Conservation (phyloP, 768 basidiomycete genomes). For the Hebeloma cylindrosporum region DNA sequence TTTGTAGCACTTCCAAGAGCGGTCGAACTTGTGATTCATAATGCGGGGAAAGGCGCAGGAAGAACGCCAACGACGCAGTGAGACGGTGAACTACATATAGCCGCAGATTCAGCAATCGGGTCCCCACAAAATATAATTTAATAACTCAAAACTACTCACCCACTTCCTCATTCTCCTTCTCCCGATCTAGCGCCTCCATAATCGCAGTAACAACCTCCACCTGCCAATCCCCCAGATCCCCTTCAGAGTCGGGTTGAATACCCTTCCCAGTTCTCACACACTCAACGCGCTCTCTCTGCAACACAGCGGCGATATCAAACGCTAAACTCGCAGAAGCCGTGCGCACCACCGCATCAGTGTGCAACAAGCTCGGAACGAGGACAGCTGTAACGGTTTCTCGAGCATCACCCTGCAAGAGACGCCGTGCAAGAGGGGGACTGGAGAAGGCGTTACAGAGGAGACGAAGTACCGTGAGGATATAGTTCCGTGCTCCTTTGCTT, state of each 20-base stretch:
- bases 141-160: conserved; percentile 46
- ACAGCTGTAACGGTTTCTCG: conserved; percentile 46
- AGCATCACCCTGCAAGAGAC: conserved; percentile 31
- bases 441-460: conserved; percentile 70
- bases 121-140: conserved; percentile 1
- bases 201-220: conserved; percentile 81
- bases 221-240: conserved; percentile 80
- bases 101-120: conserved; percentile 1
- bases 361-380: conserved; percentile 66
- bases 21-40: conserved; percentile 52
- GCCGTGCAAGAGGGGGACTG: conserved; percentile 42
- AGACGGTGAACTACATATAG: conserved; percentile 70
- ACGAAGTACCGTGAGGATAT: conserved; percentile 63
- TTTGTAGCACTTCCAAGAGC: conserved; percentile 72
- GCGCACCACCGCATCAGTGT: conserved; percentile 65
- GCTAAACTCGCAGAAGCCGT: conserved; percentile 81
- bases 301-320: conserved; percentile 68
- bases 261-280: conserved; percentile 30
- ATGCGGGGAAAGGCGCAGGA: conserved; percentile 74
- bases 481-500: conserved; percentile 47
- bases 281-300: conserved; percentile 63
- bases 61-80: conserved; percentile 72
- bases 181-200: conserved; percentile 74
- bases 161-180: conserved; percentile 75
- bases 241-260: conserved; percentile 33